phyloP scores from a whole-genome alignment of 768 basidiomycete genomes.

The Chalciporus pseudorubinellus region DNA sequence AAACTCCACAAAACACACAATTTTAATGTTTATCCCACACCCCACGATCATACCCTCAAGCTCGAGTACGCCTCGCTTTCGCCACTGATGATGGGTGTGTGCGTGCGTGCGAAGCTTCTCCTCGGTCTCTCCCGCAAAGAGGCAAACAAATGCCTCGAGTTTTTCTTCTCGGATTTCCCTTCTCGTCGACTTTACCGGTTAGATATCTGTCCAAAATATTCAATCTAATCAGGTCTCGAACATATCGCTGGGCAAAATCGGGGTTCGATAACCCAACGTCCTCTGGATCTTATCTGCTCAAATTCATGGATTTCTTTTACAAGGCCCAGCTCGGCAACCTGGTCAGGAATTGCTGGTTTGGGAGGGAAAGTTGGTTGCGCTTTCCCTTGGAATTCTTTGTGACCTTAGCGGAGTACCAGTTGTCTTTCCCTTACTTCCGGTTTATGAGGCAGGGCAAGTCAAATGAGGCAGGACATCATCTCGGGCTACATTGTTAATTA shows the following conservation, averaged over 20 bases:
- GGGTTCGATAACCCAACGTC: not conserved
- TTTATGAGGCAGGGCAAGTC: too few relatives aligned
- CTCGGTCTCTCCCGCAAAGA: constrained; percentile 11
- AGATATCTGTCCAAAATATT: not conserved
- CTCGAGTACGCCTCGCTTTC: constrained; percentile 18
- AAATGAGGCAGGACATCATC: too few relatives aligned
- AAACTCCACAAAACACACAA: not conserved
- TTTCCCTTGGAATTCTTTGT: not conserved
- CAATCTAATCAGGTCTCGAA: not conserved
- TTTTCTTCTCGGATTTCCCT: constrained; percentile 9
- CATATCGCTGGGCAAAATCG: not conserved
- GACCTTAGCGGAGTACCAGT: too few relatives aligned
- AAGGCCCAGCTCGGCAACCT: too few relatives aligned
- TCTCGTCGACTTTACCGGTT: not conserved
- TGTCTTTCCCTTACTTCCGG: too few relatives aligned
- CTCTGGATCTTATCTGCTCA: too few relatives aligned
- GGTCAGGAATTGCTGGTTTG: too few relatives aligned
- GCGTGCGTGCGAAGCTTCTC: constrained; percentile 29
- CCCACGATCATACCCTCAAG: not conserved
- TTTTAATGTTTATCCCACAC: not conserved
- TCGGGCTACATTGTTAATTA: too few relatives aligned
- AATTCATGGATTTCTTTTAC: too few relatives aligned
- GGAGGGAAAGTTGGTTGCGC: too few relatives aligned
- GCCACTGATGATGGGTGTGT: constrained; percentile 17
- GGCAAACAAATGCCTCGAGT: constrained; percentile 12